These are phyloP conservation scores for Metschnikowia hibisci DNA, from an alignment of 805 yeast species.

Conservation along the genomic window DNA sequence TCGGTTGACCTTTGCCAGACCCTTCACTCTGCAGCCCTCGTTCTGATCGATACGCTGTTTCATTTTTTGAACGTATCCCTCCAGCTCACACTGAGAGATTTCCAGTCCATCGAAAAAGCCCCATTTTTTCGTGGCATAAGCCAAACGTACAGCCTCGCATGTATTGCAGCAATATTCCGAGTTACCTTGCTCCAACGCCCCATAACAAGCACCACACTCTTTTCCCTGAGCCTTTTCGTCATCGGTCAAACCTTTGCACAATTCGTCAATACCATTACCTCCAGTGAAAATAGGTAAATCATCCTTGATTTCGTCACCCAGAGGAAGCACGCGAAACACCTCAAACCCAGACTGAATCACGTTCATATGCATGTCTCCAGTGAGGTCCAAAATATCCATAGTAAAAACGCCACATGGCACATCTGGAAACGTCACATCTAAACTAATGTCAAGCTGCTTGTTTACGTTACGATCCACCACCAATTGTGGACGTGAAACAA, in stretches of 20 bases:
- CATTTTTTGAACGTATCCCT: conserved; percentile 72
- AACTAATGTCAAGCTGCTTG: conserved; percentile 67
- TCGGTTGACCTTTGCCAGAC: conserved; percentile 74
- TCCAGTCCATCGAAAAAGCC: conserved; percentile 85
- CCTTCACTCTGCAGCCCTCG: conserved; percentile 88
- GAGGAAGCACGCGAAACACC: conserved; percentile 57
- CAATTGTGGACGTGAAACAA: conserved; percentile 74
- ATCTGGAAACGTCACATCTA: conserved; percentile 80
- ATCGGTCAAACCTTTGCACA: conserved; percentile 31
- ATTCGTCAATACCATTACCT: conserved; percentile 23
- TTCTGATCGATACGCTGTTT: conserved; percentile 46
- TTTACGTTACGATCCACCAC: conserved; percentile 84
- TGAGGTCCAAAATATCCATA: conserved; percentile 82
- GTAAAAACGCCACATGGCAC: conserved; percentile 81
- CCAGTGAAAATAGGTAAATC: conserved; percentile 22
- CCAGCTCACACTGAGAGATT: conserved; percentile 85
- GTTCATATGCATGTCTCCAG: conserved; percentile 81
- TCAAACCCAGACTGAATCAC: conserved; percentile 66
- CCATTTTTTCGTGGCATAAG: conserved; percentile 79
- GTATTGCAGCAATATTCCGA: conserved; percentile 73
- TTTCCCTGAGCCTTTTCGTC: conserved; percentile 32
- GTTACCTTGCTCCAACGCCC: conserved; percentile 48
- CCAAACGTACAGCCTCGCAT: conserved; percentile 75
- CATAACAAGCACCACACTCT: conserved; percentile 86
- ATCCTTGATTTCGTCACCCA: conserved; percentile 43